Percentiles rank a stretch among this genome's conserved stretches.
These are phyloP conservation scores for Plicaturopsis crispa DNA, from an alignment of 768 basidiomycete genomes.

Conservation along the genomic window DNA sequence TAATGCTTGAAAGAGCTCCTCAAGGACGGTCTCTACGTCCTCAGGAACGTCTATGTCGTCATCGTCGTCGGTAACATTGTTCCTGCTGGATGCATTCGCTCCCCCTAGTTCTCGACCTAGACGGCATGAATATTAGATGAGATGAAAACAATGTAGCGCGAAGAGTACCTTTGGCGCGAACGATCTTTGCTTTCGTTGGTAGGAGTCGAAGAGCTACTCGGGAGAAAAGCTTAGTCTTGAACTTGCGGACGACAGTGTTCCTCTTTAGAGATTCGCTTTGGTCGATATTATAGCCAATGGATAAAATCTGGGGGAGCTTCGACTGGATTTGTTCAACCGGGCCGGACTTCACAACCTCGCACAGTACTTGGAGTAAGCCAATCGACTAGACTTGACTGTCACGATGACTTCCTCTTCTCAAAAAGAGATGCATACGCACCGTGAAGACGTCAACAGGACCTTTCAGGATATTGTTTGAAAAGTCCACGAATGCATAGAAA, in stretches of 20 bases:
- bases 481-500: conserved; percentile 46
- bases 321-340: conserved; percentile 44
- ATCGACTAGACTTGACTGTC: conserved; percentile 43
- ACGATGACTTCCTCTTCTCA: conserved; percentile 4
- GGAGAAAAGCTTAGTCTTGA: conserved; percentile 58
- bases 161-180: conserved; percentile 34
- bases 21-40: conserved; percentile 67
- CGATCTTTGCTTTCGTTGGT: conserved; percentile 32
- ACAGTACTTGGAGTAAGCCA: conserved; percentile 61
- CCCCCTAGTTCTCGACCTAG: conserved; percentile 25
- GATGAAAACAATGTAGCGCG: not conserved
- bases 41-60: conserved; percentile 65
- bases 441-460: conserved; percentile 37
- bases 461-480: conserved; percentile 32
- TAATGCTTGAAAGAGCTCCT: conserved; percentile 62
- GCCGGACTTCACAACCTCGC: conserved; percentile 61
- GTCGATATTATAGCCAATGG: conserved; percentile 36
- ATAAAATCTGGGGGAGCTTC: conserved; percentile 35
- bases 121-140: conserved; percentile 3
- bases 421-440: conserved; percentile 28
- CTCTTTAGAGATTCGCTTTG: conserved; percentile 28
- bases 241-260: conserved; percentile 68
- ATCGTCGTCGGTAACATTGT: conserved; percentile 17
- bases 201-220: conserved; percentile 58
- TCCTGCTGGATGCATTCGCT: conserved; percentile 12